phyloP scores from a whole-genome alignment of 1,284 basidiomycete genomes.

The Porodaedalea pini region DNA sequence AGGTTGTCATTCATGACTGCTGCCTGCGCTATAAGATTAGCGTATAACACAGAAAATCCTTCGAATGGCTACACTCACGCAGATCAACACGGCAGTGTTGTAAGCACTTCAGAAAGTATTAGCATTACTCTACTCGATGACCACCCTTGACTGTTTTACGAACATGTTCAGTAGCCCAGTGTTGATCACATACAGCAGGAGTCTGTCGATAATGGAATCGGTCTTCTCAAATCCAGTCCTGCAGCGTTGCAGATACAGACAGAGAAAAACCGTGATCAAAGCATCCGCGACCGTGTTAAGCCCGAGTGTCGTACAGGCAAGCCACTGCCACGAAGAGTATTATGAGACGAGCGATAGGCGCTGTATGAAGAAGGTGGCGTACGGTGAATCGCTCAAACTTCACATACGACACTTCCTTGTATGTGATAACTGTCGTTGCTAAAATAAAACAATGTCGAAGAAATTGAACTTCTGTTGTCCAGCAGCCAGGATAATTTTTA shows the following conservation, averaged over 20 bases:
- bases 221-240: slow-evolving; percentile 13
- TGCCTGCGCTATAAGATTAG: background rate
- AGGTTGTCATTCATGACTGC: slow-evolving; percentile 7
- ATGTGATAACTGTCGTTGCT: slow-evolving; percentile 5
- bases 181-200: slow-evolving; percentile 10
- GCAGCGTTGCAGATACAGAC: slow-evolving; percentile 3
- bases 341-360: too few relatives aligned
- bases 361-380: background rate
- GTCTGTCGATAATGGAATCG: slow-evolving; percentile 10
- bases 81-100: slow-evolving; percentile 9
- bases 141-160: background rate
- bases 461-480: background rate
- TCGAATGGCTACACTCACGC: background rate
- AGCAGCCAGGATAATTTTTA: background rate
- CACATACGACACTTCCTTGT: background rate
- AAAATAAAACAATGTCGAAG: background rate
- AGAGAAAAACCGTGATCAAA: slow-evolving; percentile 10
- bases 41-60: background rate
- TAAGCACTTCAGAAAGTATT: background rate
- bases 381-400: slow-evolving; percentile 7
- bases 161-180: slow-evolving; percentile 10
- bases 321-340: background rate
- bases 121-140: background rate
- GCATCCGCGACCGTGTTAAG: slow-evolving; percentile 3
- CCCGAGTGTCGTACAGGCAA: slow-evolving; percentile 9